Conservation (phyloP, 2,329 filamentous ascomycete genomes). For the Daldinia sp. region DNA sequence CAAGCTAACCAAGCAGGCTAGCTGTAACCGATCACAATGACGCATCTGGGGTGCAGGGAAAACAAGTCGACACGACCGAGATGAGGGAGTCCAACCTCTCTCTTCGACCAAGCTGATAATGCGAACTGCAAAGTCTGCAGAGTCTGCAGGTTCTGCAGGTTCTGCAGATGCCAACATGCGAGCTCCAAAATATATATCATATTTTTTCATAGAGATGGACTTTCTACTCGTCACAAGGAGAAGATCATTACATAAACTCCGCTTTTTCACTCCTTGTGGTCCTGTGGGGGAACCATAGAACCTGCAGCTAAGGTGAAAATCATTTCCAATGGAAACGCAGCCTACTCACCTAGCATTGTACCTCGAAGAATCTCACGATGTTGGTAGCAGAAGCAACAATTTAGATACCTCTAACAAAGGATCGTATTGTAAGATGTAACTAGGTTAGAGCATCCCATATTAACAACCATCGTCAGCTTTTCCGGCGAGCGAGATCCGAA, state of each 20-base stretch:
- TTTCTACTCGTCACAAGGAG: constrained; percentile 19
- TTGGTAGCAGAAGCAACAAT: background rate
- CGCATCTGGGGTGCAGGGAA: constrained; percentile 42
- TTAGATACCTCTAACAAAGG: background rate
- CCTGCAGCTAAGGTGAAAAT: constrained; percentile 27
- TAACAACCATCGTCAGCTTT: constrained; percentile 12
- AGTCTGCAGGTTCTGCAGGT: constrained; percentile 2
- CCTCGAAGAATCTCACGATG: background rate
- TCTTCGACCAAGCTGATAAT: constrained; percentile 30
- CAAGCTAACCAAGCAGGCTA: constrained; percentile 26
- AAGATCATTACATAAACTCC: constrained; percentile 30
- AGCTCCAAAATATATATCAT: constrained; percentile 22
- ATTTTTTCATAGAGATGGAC: constrained; percentile 18
- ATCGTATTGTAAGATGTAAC: constrained; percentile 4
- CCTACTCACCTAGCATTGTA: constrained; percentile 4
- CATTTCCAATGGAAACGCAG: constrained; percentile 24
- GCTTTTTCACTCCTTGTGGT: constrained; percentile 20
- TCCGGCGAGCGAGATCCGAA: constrained; percentile 41
- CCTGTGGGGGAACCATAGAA: constrained; percentile 28
- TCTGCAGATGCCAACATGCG: constrained; percentile 19
- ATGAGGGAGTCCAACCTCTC: constrained; percentile 26
- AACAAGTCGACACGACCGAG: constrained; percentile 38
- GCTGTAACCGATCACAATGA: constrained; percentile 39
- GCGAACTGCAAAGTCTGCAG: constrained; percentile 8
- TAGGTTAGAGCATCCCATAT: constrained; percentile 12